phyloP scores from a whole-genome alignment of 257 asterid genomes.

The Gynochthodes officinalis region DNA sequence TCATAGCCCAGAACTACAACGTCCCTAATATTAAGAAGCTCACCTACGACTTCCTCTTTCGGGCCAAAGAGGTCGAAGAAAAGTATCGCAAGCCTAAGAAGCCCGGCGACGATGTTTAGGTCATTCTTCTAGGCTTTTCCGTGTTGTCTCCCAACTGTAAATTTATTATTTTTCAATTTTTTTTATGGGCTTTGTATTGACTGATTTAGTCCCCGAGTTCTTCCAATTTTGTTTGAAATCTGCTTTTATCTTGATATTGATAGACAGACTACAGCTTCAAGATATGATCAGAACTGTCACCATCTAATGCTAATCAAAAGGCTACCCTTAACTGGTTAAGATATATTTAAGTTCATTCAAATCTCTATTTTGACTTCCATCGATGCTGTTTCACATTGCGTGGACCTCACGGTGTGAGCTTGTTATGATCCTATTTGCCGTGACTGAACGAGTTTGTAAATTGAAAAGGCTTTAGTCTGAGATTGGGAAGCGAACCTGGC shows the following conservation, averaged over 20 bases:
- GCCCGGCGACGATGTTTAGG: conserved; percentile 39
- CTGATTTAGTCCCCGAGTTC: not conserved
- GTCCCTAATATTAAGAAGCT: conserved; percentile 46
- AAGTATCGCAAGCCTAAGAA: conserved; percentile 58
- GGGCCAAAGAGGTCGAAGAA: conserved; percentile 50
- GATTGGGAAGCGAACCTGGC: not conserved
- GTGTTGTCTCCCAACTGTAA: not conserved
- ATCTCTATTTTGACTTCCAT: not conserved
- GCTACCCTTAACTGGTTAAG: not conserved
- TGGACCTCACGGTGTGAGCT: not conserved
- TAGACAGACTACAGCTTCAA: not conserved
- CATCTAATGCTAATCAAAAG: not conserved
- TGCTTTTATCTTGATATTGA: not conserved
- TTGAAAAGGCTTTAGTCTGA: not conserved
- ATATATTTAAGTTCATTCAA: no score
- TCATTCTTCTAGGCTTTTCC: not conserved
- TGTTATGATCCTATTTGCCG: not conserved
- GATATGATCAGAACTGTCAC: no score
- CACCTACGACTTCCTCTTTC: conserved; percentile 32
- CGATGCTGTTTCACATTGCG: not conserved
- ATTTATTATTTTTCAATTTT: not conserved
- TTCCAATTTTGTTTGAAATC: not conserved
- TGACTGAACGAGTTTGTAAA: not conserved
- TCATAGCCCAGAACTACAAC: conserved; percentile 55
- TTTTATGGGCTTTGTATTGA: not conserved